phyloP scores from a whole-genome alignment of 2,329 filamentous ascomycete genomes.

The Talaromyces atroroseus region DNA sequence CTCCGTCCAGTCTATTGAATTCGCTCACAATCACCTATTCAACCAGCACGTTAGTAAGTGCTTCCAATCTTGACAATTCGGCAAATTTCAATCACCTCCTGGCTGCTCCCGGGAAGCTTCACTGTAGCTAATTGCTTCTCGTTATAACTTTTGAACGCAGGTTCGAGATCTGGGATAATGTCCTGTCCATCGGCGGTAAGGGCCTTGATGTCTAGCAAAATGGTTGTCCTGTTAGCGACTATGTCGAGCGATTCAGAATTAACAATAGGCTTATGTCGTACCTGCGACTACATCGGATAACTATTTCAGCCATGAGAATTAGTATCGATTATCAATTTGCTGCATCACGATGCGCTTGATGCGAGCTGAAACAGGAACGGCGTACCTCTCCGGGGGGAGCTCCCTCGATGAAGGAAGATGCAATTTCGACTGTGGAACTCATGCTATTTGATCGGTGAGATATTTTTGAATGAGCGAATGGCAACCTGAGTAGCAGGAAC shows the following conservation, averaged over 20 bases:
- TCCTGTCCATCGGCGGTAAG: conserved; percentile 66
- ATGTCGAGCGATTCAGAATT: background rate
- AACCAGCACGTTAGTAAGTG: background rate
- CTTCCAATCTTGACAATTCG: background rate
- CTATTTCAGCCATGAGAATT: conserved; percentile 41
- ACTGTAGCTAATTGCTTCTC: conserved; percentile 87
- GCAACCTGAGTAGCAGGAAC: background rate
- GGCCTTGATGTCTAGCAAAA: conserved; percentile 74
- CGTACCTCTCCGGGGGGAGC: conserved; percentile 92
- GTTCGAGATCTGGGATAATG: conserved; percentile 65
- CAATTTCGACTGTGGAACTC: conserved; percentile 51
- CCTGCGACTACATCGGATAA: conserved; percentile 83
- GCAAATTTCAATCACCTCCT: conserved; percentile 51
- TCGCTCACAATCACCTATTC: conserved; percentile 69
- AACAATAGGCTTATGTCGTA: conserved; percentile 36
- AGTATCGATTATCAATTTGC: background rate
- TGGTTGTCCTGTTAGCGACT: background rate
- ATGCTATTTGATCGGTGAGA: conserved; percentile 21
- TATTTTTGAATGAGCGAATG: background rate
- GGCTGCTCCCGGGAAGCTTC: conserved; percentile 81
- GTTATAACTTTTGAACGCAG: conserved; percentile 91
- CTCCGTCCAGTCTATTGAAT: conserved; percentile 74
- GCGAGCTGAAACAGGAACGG: background rate
- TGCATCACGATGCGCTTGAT: background rate
- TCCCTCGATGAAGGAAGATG: conserved; percentile 85